Base-by-base conservation (phyloP, 2,329 filamentous ascomycete species). In the Onygenales sp. region DNA sequence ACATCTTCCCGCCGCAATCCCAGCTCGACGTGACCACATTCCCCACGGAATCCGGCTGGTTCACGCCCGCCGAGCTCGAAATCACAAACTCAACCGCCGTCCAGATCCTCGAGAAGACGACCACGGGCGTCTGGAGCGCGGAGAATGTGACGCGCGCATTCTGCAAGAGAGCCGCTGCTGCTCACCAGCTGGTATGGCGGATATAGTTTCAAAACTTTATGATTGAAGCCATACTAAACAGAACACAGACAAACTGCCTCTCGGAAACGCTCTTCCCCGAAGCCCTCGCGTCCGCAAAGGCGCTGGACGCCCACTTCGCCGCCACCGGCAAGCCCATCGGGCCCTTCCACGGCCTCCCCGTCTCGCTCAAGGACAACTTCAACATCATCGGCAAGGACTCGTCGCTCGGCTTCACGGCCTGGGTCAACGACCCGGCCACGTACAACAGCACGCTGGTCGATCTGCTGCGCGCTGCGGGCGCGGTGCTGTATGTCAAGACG, bases 371-470 rank as follows among this genome's bases (percentile, higher is more conserved):
- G 56, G 70, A 72, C 46, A 70, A 69, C 49, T 67, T 71, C 57
- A 66, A 70, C 45, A 62, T 66, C 60, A 51, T 49, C 17, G 58
- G 58, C 42, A 58, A 58, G 48, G 58, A 59, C 33, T 57, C 59
- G 11, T 57, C 57, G 2, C 36, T 58, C 8, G 59, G 58, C 7
- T 54, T 61, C 52, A 57, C 52, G 8, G 51, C 47, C n/a, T 57
- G 42, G 48, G 59, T 53, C 9, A 57, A 59, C 17, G 48, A 57
- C 27, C 55, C 84, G 0, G 81, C 78, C 13, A 65, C 67, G 32
- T 66, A 73, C 57, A 78, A 85, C 62, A 75, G 80, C 0, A 74
- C 76, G 0, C 68, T 86, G 10, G 78, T 85, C 0, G 73, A 79
- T 7, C 68, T 85, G 1, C 67, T 88, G 4, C 68, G 79, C 17